These are phyloP conservation scores for Davidsoniella virescens DNA, from an alignment of 2,329 filamentous ascomycete species.

Conservation along the genomic window DNA sequence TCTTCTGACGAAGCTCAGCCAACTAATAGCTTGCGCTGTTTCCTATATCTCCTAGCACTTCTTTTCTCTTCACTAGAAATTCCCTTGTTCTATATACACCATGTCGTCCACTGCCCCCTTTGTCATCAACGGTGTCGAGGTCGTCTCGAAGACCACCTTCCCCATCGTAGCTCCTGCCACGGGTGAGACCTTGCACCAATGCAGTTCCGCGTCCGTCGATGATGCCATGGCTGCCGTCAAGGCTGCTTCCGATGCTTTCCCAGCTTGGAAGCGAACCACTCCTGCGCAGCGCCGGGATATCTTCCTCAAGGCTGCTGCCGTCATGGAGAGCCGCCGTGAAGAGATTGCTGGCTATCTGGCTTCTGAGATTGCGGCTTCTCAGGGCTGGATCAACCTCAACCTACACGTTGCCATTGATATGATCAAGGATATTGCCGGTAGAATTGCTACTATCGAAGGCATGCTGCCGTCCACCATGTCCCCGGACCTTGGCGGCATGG, in stretches of 20 bases:
- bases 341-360: conserved; percentile 46
- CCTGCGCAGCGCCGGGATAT: conserved; percentile 49
- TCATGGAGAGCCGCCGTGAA: conserved; percentile 41
- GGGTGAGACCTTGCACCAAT: conserved; percentile 36
- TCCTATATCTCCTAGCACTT: too few species aligned
- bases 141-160: conserved; percentile 31
- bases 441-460: conserved; percentile 24
- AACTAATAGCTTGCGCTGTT: too few species aligned
- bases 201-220: conserved; percentile 37
- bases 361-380: conserved; percentile 28
- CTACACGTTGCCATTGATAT: conserved; percentile 22
- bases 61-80: background rate
- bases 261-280: conserved; percentile 49
- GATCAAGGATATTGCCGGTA: conserved; percentile 28
- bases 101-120: conserved; percentile 21
- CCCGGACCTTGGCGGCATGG: conserved; percentile 32
- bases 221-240: conserved; percentile 36
- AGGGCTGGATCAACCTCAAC: conserved; percentile 27
- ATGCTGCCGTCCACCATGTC: conserved; percentile 22
- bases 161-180: conserved; percentile 39
- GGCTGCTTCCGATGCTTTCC: conserved; percentile 49
- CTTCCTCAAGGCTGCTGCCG: conserved; percentile 49
- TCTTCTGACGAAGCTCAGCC: too few species aligned
- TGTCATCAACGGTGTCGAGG: conserved; percentile 29
- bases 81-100: too few species aligned